phyloP scores from a whole-genome alignment of 164 flowering plant genomes.

The Malania oleifera region DNA sequence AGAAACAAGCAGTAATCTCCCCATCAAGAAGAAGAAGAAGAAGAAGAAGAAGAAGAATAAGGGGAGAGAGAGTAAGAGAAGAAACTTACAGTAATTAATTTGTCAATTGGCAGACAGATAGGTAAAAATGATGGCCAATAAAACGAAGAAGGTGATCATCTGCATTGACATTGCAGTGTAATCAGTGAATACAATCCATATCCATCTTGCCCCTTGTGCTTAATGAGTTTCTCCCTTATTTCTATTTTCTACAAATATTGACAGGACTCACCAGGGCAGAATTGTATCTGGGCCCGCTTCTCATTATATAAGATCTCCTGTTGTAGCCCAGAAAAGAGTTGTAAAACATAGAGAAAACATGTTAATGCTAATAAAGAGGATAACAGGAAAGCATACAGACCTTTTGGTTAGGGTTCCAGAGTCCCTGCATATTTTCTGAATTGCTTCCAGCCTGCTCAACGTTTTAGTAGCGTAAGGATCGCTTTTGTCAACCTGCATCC shows the following conservation, averaged over 20 bases:
- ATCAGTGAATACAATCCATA: conserved; percentile 10
- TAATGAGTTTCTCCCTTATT: too few relatives aligned
- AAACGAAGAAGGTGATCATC: conserved; percentile 30
- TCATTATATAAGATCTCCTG: conserved; percentile 52
- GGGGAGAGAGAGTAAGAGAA: too few relatives aligned
- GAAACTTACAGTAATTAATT: conserved; percentile 22
- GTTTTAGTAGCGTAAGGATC: conserved; percentile 70
- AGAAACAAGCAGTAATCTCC: too few relatives aligned
- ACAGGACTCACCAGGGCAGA: conserved; percentile 33
- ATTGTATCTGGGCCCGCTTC: conserved; percentile 27
- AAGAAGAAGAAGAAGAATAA: too few relatives aligned
- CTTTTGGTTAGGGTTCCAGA: conserved; percentile 55
- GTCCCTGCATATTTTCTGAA: conserved; percentile 58
- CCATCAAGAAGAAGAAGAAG: too few relatives aligned
- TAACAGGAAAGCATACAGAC: conserved; percentile 20
- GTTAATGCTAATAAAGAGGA: conserved; percentile 3
- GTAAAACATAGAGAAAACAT: not conserved
- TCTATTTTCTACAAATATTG: too few relatives aligned
- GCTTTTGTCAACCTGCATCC: conserved; percentile 50
- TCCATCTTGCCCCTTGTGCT: too few relatives aligned
- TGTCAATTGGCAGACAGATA: conserved; percentile 29
- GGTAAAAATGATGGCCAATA: conserved; percentile 39
- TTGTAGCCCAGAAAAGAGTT: conserved; percentile 5
- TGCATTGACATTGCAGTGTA: conserved; percentile 17
- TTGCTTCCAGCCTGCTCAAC: conserved; percentile 45